Evolutionary conservation across 164 flowering plant species (phyloP).

Genomic region (Magnolia changhungtana): DNA sequence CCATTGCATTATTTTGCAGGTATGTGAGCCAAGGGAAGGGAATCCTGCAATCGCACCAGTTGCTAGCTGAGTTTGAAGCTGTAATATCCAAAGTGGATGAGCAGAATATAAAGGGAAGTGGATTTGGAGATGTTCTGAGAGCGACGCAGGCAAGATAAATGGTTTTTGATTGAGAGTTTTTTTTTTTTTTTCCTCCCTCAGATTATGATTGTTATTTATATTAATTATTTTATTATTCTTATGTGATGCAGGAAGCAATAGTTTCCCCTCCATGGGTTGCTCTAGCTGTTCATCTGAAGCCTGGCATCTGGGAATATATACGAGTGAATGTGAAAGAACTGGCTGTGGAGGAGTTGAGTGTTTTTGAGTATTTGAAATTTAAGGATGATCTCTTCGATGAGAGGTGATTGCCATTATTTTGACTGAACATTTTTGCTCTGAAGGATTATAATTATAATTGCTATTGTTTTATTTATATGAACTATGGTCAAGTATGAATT

Average conservation of each 20-base stretch:
- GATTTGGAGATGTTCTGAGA: constrained; percentile 62
- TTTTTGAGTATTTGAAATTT: constrained; percentile 71
- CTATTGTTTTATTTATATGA: neutral
- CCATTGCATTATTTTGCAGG: constrained; percentile 29
- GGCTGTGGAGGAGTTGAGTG: constrained; percentile 60
- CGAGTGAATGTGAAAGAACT: constrained; percentile 69
- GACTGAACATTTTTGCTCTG: neutral
- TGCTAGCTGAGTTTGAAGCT: constrained; percentile 62
- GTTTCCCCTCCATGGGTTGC: constrained; percentile 89
- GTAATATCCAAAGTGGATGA: constrained; percentile 36
- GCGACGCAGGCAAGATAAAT: constrained; percentile 56
- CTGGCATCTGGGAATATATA: constrained; percentile 96
- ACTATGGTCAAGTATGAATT: too few species aligned
- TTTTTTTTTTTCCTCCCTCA: neutral
- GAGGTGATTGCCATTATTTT: constrained; percentile 34
- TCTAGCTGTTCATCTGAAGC: constrained; percentile 85
- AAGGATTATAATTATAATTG: neutral
- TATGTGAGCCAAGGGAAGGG: constrained; percentile 78
- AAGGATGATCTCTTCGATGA: constrained; percentile 90
- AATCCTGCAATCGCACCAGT: constrained; percentile 69
- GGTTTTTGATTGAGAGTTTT: too few species aligned
- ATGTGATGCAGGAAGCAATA: constrained; percentile 70
- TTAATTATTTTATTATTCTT: neutral
- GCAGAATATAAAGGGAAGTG: constrained; percentile 48
- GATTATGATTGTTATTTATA: neutral